Evolutionary conservation across 2,329 filamentous ascomycete species (phyloP).

Genomic region (Botrytis fabae): DNA sequence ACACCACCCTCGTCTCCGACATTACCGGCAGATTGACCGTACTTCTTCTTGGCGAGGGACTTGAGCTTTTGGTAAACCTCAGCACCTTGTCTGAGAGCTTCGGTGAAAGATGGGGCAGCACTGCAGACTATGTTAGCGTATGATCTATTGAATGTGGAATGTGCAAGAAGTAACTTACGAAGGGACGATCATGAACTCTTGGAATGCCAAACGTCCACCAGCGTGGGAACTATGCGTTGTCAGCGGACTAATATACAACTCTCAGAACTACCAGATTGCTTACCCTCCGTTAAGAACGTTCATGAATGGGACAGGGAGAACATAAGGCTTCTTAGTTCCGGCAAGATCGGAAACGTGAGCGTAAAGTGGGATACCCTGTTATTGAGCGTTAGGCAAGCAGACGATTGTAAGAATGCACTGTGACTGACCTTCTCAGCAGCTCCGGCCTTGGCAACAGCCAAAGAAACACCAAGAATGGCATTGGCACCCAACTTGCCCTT

Average conservation of each 20-base stretch:
- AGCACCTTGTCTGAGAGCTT: slow-evolving; percentile 93
- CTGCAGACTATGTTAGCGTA: slow-evolving; percentile 44
- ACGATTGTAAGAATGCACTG: background rate
- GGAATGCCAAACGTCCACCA: slow-evolving; percentile 91
- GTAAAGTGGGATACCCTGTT: slow-evolving; percentile 75
- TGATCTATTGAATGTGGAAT: slow-evolving; percentile 3
- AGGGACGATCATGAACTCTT: slow-evolving; percentile 95
- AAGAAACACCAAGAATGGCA: slow-evolving; percentile 80
- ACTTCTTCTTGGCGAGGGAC: slow-evolving; percentile 97
- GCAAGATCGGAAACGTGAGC: slow-evolving; percentile 85
- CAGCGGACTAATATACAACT: slow-evolving; percentile 23
- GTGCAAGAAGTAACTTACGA: slow-evolving; percentile 53
- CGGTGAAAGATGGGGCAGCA: slow-evolving; percentile 84
- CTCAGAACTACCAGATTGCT: slow-evolving; percentile 17
- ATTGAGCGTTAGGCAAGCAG: slow-evolving; percentile 17
- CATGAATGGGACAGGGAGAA: slow-evolving; percentile 89
- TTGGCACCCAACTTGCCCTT: slow-evolving; percentile 89
- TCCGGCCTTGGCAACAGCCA: slow-evolving; percentile 85
- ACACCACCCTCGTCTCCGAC: slow-evolving; percentile 99
- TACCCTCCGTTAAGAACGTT: slow-evolving; percentile 80
- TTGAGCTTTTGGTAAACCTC: slow-evolving; percentile 99
- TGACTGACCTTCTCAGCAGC: slow-evolving; percentile 75
- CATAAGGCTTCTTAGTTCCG: slow-evolving; percentile 88
- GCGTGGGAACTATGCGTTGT: slow-evolving; percentile 74
- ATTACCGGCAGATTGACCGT: slow-evolving; percentile 97